phyloP scores from a whole-genome alignment of 768 basidiomycete species.

The Termitomyces sp. region DNA sequence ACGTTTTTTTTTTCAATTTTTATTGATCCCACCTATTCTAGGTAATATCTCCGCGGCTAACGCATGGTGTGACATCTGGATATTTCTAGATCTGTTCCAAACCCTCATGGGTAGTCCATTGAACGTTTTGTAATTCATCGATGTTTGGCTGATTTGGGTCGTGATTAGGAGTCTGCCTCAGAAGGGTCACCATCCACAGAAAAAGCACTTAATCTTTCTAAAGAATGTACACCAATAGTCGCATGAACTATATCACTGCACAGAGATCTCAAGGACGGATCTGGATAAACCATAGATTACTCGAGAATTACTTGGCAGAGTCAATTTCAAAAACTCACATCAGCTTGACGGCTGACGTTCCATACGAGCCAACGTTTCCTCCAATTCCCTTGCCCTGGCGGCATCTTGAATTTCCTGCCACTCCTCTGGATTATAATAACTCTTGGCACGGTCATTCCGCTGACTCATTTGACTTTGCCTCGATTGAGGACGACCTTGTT shows the following conservation, averaged over 20 bases:
- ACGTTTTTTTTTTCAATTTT: too few relatives aligned
- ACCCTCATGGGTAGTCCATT: too few relatives aligned
- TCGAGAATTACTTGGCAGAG: not conserved
- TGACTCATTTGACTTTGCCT: constrained; percentile 25
- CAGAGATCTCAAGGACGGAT: not conserved
- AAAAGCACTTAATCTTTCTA: not conserved
- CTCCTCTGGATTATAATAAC: constrained; percentile 47
- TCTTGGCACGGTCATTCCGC: constrained; percentile 38
- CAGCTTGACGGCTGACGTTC: constrained; percentile 21
- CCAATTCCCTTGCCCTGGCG: constrained; percentile 45
- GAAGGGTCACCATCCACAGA: not conserved
- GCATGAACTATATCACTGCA: not conserved
- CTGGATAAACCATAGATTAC: not conserved
- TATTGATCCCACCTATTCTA: too few relatives aligned
- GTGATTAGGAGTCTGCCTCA: not conserved
- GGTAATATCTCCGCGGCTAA: too few relatives aligned
- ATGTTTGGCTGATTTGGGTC: not conserved
- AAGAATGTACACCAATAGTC: not conserved
- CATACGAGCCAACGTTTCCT: constrained; percentile 48
- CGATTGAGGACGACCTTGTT: constrained; percentile 28
- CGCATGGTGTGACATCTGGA: too few relatives aligned
- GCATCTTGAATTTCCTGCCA: constrained; percentile 53
- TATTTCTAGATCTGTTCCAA: too few relatives aligned
- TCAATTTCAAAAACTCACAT: not conserved
- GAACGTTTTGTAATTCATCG: not conserved